These are phyloP conservation scores for Cymodocea nodosa DNA, from an alignment of 116 monocot species.

Conservation along the genomic window DNA sequence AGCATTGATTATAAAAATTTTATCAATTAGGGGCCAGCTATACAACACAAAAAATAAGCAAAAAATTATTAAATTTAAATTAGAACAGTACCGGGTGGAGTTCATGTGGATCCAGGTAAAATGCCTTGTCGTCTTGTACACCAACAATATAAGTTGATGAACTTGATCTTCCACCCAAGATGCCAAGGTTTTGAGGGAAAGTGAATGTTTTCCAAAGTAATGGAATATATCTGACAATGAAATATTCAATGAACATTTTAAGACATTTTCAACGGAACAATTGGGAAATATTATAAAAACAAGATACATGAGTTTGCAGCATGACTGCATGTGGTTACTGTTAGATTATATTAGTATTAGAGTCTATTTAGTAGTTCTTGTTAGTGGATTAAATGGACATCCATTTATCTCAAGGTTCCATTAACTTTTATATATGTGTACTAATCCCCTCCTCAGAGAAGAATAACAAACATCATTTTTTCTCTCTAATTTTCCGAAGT, in stretches of 20 bases:
- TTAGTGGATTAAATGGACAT: too few relatives aligned
- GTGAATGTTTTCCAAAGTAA: slow-evolving; percentile 70
- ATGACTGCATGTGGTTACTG: too few relatives aligned
- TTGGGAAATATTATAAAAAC: too few relatives aligned
- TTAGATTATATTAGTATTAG: too few relatives aligned
- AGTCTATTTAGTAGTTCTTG: too few relatives aligned
- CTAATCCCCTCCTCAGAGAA: too few relatives aligned
- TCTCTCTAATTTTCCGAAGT: too few relatives aligned
- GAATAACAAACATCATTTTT: too few relatives aligned
- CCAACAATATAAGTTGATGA: slow-evolving; percentile 95
- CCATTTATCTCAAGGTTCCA: too few relatives aligned
- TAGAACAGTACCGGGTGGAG: slow-evolving; percentile 46
- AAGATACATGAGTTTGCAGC: too few relatives aligned
- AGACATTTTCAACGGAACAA: not conserved
- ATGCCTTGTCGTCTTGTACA: slow-evolving; percentile 83
- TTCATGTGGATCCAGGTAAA: slow-evolving; percentile 91
- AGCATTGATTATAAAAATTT: too few relatives aligned
- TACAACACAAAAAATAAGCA: not conserved
- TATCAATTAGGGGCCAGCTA: not conserved
- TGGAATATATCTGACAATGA: slow-evolving; percentile 66
- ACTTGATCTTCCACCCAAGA: slow-evolving; percentile 92
- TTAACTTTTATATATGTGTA: too few relatives aligned
- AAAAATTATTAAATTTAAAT: not conserved
- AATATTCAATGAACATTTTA: not conserved
- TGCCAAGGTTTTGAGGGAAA: slow-evolving; percentile 92